phyloP scores from a whole-genome alignment of 148 eudicot species.

The Cornus suecica region DNA sequence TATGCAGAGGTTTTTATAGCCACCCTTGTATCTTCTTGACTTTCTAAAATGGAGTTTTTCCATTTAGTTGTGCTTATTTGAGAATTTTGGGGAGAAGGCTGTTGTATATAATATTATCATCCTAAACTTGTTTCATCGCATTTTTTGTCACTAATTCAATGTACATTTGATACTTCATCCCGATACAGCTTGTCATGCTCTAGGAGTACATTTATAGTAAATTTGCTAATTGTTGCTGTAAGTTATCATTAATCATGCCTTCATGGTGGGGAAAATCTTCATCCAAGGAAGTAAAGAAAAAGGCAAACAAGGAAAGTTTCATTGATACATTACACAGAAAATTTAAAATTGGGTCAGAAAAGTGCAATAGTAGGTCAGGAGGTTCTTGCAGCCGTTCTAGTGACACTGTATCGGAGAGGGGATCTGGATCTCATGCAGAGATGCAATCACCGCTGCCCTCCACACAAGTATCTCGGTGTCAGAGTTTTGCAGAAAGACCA shows the following conservation, averaged over 20 bases:
- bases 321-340: conserved; percentile 63
- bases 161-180: no score
- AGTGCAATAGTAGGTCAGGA: conserved; percentile 56
- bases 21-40: no score
- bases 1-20: no score
- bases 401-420: conserved; percentile 69
- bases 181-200: no score
- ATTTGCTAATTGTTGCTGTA: not conserved
- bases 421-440: conserved; percentile 58
- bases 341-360: conserved; percentile 54
- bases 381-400: conserved; percentile 62
- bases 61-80: no score
- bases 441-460: conserved; percentile 88
- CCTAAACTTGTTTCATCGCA: no score
- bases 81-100: no score
- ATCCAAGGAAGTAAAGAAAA: conserved; percentile 85
- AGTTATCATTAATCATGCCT: conserved; percentile 54
- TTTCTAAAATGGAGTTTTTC: no score
- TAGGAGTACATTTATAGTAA: no score
- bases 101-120: no score
- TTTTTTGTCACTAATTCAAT: no score
- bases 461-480: conserved; percentile 81
- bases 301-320: conserved; percentile 63
- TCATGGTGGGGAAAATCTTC: conserved; percentile 91
- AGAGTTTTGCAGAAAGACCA: conserved; percentile 85